Evolutionary conservation across 345 rosid species (phyloP).

Genomic region (Camelina hispida): DNA sequence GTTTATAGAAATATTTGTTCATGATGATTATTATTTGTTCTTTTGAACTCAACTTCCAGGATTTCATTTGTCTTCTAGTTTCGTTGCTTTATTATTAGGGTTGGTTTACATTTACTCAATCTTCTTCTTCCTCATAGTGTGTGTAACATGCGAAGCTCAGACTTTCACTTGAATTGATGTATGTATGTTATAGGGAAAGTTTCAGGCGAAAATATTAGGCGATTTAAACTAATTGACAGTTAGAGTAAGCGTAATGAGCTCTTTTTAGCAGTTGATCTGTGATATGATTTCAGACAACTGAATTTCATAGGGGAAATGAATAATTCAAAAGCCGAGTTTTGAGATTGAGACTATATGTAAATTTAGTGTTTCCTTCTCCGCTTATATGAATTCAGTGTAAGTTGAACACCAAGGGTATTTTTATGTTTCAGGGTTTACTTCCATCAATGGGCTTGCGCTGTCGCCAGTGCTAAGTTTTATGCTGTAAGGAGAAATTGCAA

Average conservation of each 20-base stretch:
- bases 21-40: neutral
- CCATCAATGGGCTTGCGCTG: conserved; percentile 34
- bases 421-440: conserved; percentile 39
- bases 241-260: conserved; percentile 10
- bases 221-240: neutral
- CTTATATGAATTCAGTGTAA: conserved; percentile 16
- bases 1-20: conserved; percentile 9
- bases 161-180: conserved; percentile 14
- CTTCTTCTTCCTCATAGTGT: neutral
- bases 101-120: conserved; percentile 25
- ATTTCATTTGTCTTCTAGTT: conserved; percentile 9
- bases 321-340: neutral
- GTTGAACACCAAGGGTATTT: conserved; percentile 9
- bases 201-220: conserved; percentile 2
- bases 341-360: neutral
- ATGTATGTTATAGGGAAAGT: conserved; percentile 16
- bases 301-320: neutral
- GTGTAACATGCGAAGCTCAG: neutral
- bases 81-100: conserved; percentile 14
- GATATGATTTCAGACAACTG: neutral
- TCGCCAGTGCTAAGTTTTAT: conserved; percentile 37
- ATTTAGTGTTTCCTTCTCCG: conserved; percentile 3
- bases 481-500: conserved; percentile 40
- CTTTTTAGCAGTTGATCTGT: conserved; percentile 1
- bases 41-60: neutral